Percentiles rank a stretch among this genome's conserved stretches.
These are phyloP conservation scores for Curvularia sp. DNA, from an alignment of 2,329 filamentous ascomycete genomes.

Conservation along the genomic window DNA sequence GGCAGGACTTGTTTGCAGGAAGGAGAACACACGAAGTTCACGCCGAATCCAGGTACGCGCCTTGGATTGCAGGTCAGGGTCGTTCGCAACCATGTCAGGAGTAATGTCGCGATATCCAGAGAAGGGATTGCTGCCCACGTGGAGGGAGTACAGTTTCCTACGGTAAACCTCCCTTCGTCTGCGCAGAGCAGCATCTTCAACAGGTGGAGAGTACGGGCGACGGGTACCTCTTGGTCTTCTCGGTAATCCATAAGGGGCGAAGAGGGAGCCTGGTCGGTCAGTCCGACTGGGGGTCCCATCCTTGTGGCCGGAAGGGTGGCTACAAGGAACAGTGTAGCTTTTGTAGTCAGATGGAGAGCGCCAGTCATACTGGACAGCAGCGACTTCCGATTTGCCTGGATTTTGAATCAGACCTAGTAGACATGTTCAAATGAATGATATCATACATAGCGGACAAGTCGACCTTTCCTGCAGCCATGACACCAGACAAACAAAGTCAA, in stretches of 20 bases:
- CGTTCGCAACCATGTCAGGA: constrained; percentile 68
- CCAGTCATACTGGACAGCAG: constrained; percentile 71
- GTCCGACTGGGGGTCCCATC: constrained; percentile 1
- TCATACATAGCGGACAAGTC: constrained; percentile 81
- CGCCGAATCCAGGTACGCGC: constrained; percentile 83
- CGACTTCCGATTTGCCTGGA: constrained; percentile 60
- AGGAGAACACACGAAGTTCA: constrained; percentile 83
- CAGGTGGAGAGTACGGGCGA: constrained; percentile 33
- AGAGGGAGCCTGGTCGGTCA: constrained; percentile 15
- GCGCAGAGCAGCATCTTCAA: constrained; percentile 57
- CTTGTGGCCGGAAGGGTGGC: constrained; percentile 18
- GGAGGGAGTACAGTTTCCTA: constrained; percentile 74
- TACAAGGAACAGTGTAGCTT: constrained; percentile 61
- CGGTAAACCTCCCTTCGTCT: constrained; percentile 76
- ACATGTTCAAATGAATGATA: constrained; percentile 9
- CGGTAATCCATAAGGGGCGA: constrained; percentile 27
- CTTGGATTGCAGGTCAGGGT: constrained; percentile 73
- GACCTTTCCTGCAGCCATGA: constrained; percentile 79
- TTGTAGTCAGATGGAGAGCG: constrained; percentile 61
- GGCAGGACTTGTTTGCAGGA: constrained; percentile 60
- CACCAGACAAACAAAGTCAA: constrained; percentile 84
- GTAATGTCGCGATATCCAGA: constrained; percentile 79
- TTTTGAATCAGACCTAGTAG: not conserved
- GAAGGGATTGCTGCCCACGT: constrained; percentile 81
- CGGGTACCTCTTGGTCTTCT: constrained; percentile 25